A percentile compares a stretch with the other conserved stretches of the same genome.
Conservation (phyloP, 2,329 filamentous ascomycete genomes). For the Fusarium sp. region DNA sequence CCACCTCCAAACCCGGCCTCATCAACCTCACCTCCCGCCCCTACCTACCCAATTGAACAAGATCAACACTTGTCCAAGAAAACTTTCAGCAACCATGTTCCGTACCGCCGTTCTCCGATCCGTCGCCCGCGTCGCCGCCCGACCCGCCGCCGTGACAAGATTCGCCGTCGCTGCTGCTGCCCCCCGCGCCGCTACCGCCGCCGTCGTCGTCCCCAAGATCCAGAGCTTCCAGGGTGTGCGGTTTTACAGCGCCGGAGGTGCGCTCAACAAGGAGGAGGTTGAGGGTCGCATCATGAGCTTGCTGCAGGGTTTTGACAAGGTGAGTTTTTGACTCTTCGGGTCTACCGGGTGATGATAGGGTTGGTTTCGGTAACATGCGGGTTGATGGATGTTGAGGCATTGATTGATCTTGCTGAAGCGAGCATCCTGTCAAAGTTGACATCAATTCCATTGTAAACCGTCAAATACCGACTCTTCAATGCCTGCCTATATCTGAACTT, state of each 20-base stretch:
- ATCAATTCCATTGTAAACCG: slow-evolving; percentile 7
- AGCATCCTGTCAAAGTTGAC: not conserved
- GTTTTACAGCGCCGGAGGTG: slow-evolving; percentile 86
- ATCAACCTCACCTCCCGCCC: slow-evolving; percentile 17
- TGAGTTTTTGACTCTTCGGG: slow-evolving; percentile 36
- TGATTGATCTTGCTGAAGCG: slow-evolving; percentile 7
- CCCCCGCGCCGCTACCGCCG: slow-evolving; percentile 61
- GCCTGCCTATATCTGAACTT: not conserved
- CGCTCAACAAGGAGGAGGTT: slow-evolving; percentile 84
- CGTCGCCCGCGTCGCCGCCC: slow-evolving; percentile 66
- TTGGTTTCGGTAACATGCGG: not conserved
- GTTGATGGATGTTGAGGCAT: not conserved
- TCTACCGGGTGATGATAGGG: not conserved
- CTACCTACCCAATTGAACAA: slow-evolving; percentile 10
- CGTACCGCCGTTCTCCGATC: slow-evolving; percentile 86
- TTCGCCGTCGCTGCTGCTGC: slow-evolving; percentile 67
- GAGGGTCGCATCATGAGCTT: slow-evolving; percentile 93
- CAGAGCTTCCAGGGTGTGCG: slow-evolving; percentile 76
- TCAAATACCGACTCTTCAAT: not conserved
- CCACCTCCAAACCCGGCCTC: slow-evolving; percentile 28
- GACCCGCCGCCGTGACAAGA: slow-evolving; percentile 67
- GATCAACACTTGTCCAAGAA: slow-evolving; percentile 7
- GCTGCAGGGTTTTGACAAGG: slow-evolving; percentile 96
- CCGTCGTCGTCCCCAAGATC: slow-evolving; percentile 69
- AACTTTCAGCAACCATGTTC: slow-evolving; percentile 72